These are phyloP conservation scores for Solanum sejunctum DNA, from an alignment of 257 asterid species.

Conservation along the genomic window DNA sequence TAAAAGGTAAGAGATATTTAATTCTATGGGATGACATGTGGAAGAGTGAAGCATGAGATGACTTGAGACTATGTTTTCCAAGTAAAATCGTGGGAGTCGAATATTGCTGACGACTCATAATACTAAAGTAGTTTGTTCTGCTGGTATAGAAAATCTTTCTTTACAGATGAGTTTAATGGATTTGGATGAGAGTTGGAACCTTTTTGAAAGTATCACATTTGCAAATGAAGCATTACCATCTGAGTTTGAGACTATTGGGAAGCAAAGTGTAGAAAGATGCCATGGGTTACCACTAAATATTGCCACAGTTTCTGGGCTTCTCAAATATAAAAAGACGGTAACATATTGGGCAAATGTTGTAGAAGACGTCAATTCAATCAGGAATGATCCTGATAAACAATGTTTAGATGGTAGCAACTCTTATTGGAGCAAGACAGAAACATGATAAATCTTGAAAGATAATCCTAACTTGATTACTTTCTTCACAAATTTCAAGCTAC, in stretches of 20 bases:
- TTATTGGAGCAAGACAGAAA: no score
- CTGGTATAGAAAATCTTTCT: no score
- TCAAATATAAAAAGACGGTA: neutral
- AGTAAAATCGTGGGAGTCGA: constrained; percentile 1
- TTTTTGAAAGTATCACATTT: neutral
- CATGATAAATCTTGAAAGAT: no score
- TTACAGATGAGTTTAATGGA: neutral
- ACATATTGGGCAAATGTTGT: neutral
- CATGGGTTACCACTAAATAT: neutral
- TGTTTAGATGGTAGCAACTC: no score
- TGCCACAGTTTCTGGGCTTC: neutral
- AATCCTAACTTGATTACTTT: no score
- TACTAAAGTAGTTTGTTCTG: neutral
- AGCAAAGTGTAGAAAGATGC: neutral
- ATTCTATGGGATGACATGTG: constrained; percentile 8
- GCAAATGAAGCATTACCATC: neutral
- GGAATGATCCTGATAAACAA: neutral
- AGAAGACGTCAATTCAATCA: neutral
- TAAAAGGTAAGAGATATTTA: neutral
- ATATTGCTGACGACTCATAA: neutral
- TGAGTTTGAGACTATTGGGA: neutral
- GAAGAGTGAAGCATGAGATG: neutral
- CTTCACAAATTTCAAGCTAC: no score
- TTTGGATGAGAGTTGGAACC: neutral
- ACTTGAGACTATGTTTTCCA: neutral